A percentile compares a stretch with the other conserved stretches of the same genome.
Conservation (phyloP, 768 basidiomycete genomes). For the Xerocomus brunneocitrinus region DNA sequence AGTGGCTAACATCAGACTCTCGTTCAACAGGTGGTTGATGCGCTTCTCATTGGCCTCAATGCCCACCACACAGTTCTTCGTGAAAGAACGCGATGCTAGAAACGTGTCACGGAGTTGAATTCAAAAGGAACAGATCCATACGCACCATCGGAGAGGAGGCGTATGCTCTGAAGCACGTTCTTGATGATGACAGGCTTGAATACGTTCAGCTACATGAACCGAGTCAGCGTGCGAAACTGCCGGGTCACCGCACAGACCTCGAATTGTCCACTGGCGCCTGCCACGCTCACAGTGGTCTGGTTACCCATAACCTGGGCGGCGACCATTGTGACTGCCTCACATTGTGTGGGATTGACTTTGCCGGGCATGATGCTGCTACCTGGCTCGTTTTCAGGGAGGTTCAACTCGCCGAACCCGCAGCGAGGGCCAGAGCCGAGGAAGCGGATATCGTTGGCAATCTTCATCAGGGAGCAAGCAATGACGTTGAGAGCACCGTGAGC, state of each 20-base stretch:
- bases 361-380: slow-evolving; percentile 99
- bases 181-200: slow-evolving; percentile 99
- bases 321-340: slow-evolving; percentile 98
- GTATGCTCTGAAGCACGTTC: slow-evolving; percentile 94
- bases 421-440: slow-evolving; percentile 97
- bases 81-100: slow-evolving; percentile 84
- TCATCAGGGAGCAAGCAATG: slow-evolving; percentile 96
- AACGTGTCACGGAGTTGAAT: slow-evolving; percentile 8
- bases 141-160: slow-evolving; percentile 86
- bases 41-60: slow-evolving; percentile 95
- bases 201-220: slow-evolving; percentile 74
- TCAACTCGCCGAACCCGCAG: slow-evolving; percentile 93
- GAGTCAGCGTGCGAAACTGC: slow-evolving; percentile 7
- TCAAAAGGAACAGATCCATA: slow-evolving; percentile 4
- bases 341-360: slow-evolving; percentile 99
- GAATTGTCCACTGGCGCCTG: slow-evolving; percentile 94
- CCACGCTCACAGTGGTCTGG: slow-evolving; percentile 87
- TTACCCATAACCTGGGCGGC: slow-evolving; percentile 99
- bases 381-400: slow-evolving; percentile 96
- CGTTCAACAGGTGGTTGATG: slow-evolving; percentile 83
- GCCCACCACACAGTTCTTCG: slow-evolving; percentile 94
- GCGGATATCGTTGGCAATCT: slow-evolving; percentile 98
- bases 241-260: slow-evolving; percentile 53
- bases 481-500: slow-evolving; percentile 96
- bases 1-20: slow-evolving; percentile 97